Evolutionary conservation across 306 rosid species (phyloP).

Genomic region (Macrotyloma uniflorum): DNA sequence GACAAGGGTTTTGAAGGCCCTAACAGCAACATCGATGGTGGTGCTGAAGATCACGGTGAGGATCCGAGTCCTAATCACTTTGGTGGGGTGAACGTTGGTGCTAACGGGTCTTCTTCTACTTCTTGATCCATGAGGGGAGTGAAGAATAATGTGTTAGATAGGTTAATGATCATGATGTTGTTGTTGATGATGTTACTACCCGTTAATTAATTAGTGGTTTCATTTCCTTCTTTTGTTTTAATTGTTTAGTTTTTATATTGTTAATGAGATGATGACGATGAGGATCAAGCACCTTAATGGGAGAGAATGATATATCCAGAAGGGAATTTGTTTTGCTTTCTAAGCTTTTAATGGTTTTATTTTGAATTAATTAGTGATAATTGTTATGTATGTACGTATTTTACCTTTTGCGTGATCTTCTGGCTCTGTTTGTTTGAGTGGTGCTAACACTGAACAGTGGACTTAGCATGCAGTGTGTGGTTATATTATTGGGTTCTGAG

Average conservation of each 20-base stretch:
- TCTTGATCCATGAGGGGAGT: constrained; percentile 56
- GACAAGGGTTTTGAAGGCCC: constrained; percentile 29
- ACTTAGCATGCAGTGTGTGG: constrained; percentile 22
- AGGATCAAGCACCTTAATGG: constrained; percentile 49
- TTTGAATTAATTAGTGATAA: not conserved
- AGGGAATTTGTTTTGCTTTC: constrained; percentile 27
- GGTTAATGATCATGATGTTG: constrained; percentile 39
- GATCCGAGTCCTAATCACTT: constrained; percentile 42
- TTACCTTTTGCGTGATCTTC: not conserved
- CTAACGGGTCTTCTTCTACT: constrained; percentile 90
- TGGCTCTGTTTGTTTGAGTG: constrained; percentile 18
- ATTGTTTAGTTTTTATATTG: constrained; percentile 51
- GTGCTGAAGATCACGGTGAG: not conserved
- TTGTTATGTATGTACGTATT: not conserved
- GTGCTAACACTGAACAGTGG: constrained; percentile 1
- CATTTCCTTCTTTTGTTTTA: not conserved
- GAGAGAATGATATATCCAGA: constrained; percentile 42
- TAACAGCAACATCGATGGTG: constrained; percentile 2
- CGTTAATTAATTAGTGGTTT: constrained; percentile 46
- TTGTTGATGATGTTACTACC: constrained; percentile 7
- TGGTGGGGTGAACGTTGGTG: constrained; percentile 47
- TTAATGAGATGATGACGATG: constrained; percentile 37
- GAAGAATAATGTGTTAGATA: constrained; percentile 49
- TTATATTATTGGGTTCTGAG: not conserved
- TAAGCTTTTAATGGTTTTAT: not conserved